These are phyloP conservation scores for Entophlyctis helioformis DNA, from an alignment of 192 early-diverging fungal genomes.

Conservation along the genomic window DNA sequence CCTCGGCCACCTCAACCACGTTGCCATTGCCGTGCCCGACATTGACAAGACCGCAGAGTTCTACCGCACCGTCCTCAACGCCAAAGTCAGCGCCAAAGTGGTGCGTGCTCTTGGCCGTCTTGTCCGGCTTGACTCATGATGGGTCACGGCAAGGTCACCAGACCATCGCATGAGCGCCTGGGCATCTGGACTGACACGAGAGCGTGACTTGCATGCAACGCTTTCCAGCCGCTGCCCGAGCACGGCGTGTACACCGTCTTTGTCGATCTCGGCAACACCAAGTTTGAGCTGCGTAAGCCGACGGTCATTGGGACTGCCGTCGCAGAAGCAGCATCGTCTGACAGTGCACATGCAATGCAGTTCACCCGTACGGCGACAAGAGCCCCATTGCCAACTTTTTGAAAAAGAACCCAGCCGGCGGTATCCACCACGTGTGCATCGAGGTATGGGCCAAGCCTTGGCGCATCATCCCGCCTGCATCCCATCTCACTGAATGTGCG, in stretches of 20 bases:
- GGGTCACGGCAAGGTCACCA: too few relatives aligned
- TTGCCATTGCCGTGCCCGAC: conserved; percentile 70
- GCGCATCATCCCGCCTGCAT: neutral
- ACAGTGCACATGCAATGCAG: conserved; percentile 1
- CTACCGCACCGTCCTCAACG: conserved; percentile 60
- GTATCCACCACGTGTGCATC: conserved; percentile 77
- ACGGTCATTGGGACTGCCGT: too few relatives aligned
- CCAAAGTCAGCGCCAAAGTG: conserved; percentile 53
- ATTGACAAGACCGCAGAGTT: conserved; percentile 56
- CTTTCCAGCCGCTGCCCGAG: conserved; percentile 49
- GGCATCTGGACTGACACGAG: neutral
- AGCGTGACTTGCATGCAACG: neutral
- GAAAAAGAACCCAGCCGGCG: conserved; percentile 66
- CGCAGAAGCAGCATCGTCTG: too few relatives aligned
- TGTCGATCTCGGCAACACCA: conserved; percentile 75
- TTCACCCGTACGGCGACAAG: conserved; percentile 61
- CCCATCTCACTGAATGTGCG: neutral
- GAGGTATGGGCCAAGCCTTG: conserved; percentile 25
- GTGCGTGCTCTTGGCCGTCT: conserved; percentile 13
- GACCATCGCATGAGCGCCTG: too few relatives aligned
- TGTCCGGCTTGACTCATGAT: too few relatives aligned
- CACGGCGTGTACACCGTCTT: conserved; percentile 82
- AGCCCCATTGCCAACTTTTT: conserved; percentile 69
- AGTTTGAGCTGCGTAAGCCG: conserved; percentile 56
- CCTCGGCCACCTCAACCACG: conserved; percentile 67